Percentiles rank a stretch among this genome's conserved stretches.
Conservation (phyloP, 1,139 yeast species). For the Hyphopichia wangnamkhiaoensis region DNA sequence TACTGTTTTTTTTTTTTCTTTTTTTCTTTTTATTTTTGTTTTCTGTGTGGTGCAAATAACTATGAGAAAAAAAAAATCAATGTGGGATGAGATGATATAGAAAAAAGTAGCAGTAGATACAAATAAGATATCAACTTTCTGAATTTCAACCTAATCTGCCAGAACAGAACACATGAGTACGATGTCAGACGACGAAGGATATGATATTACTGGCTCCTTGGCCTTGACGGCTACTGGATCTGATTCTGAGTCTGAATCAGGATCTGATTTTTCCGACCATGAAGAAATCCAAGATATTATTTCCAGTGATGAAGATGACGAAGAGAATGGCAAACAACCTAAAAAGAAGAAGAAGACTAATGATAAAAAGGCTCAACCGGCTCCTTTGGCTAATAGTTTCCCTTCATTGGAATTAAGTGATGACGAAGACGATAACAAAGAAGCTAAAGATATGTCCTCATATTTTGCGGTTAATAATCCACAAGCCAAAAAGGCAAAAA, state of each 20-base stretch:
- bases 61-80: background rate
- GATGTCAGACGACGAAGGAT: constrained; percentile 62
- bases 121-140: too few species aligned
- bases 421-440: constrained; percentile 47
- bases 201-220: constrained; percentile 67
- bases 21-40: too few species aligned
- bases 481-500: constrained; percentile 64
- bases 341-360: constrained; percentile 20
- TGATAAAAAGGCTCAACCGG: constrained; percentile 8
- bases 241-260: constrained; percentile 41
- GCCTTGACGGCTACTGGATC: constrained; percentile 46
- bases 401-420: constrained; percentile 73
- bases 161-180: background rate
- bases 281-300: constrained; percentile 62
- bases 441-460: constrained; percentile 44
- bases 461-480: constrained; percentile 43
- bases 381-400: constrained; percentile 34
- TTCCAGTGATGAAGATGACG: constrained; percentile 46
- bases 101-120: background rate
- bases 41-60: too few species aligned
- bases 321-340: constrained; percentile 22
- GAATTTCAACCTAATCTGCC: background rate
- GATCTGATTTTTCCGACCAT: constrained; percentile 30
- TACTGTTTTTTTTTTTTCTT: too few species aligned
- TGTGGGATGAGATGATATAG: constrained; percentile 3